A percentile compares a stretch with the other conserved stretches of the same genome.
These are phyloP conservation scores for Pestalotiopsis sp. DNA, from an alignment of 2,329 filamentous ascomycete species.

Conservation along the genomic window DNA sequence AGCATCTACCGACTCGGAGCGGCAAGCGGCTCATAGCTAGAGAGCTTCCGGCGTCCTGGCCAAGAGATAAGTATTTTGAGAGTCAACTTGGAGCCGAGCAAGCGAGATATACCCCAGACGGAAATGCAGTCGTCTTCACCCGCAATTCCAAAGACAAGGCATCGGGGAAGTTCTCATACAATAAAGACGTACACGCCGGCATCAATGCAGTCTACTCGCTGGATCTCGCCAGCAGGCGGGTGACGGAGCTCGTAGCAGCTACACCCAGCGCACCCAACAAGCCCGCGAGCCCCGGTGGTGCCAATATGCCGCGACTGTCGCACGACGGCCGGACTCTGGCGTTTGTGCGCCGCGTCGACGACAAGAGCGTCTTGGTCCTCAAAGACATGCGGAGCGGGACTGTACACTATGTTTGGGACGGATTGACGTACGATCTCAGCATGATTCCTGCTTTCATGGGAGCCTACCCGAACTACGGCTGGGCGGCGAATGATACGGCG, in stretches of 20 bases:
- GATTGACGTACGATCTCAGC: background rate
- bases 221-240: background rate
- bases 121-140: background rate
- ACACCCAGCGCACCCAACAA: background rate
- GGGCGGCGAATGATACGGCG: background rate
- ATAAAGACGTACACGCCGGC: background rate
- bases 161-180: background rate
- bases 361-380: slow-evolving; percentile 4
- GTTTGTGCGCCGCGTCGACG: background rate
- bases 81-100: background rate
- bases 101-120: background rate
- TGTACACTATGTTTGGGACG: background rate
- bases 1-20: background rate
- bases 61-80: background rate
- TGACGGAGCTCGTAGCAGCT: background rate
- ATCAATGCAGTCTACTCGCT: background rate
- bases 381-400: background rate
- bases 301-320: background rate
- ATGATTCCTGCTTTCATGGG: background rate
- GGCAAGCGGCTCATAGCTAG: background rate
- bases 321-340: background rate
- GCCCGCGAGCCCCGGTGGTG: background rate
- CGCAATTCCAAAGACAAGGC: background rate
- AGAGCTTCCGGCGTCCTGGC: background rate
- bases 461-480: background rate